These are phyloP conservation scores for Trichocladium uniseriatum DNA, from an alignment of 495 filamentous ascomycete genomes.

Conservation along the genomic window DNA sequence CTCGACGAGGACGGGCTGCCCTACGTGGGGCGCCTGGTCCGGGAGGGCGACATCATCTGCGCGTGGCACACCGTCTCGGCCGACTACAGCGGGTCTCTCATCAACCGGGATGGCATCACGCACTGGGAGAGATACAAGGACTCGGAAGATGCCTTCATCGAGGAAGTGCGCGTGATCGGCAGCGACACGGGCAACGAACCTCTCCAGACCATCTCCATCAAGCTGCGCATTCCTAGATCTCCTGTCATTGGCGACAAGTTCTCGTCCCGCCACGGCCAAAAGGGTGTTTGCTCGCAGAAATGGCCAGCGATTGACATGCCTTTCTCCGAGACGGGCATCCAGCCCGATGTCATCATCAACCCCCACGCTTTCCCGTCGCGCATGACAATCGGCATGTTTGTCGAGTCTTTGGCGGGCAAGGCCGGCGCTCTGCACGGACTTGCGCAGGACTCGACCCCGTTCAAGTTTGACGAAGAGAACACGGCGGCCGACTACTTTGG, in stretches of 20 bases:
- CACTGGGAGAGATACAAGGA: conserved; percentile 90
- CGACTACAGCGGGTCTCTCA: conserved; percentile 63
- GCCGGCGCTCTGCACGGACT: conserved; percentile 87
- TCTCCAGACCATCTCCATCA: conserved; percentile 77
- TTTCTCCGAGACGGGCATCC: conserved; percentile 93
- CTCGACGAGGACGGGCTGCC: conserved; percentile 86
- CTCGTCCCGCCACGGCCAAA: conserved; percentile 95
- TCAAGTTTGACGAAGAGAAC: conserved; percentile 85
- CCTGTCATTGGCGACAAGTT: conserved; percentile 98
- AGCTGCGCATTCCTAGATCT: conserved; percentile 79
- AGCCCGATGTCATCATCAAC: conserved; percentile 97
- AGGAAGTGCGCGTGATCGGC: conserved; percentile 86
- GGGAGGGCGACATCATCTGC: conserved; percentile 72
- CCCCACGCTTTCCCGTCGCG: conserved; percentile 99
- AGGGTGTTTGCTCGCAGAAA: conserved; percentile 94
- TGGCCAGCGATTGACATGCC: conserved; percentile 94
- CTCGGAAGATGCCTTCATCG: conserved; percentile 72
- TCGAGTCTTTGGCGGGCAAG: conserved; percentile 94
- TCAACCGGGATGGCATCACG: conserved; percentile 71
- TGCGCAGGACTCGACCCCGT: conserved; percentile 89
- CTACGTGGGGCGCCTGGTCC: conserved; percentile 61
- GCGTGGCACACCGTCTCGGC: conserved; percentile 81
- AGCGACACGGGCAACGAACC: conserved; percentile 72
- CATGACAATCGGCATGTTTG: conserved; percentile 99
- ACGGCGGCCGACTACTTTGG: conserved; percentile 94